Evolutionary conservation across 345 rosid genomes (phyloP).

Genomic region (Hypericum androsaemum): DNA sequence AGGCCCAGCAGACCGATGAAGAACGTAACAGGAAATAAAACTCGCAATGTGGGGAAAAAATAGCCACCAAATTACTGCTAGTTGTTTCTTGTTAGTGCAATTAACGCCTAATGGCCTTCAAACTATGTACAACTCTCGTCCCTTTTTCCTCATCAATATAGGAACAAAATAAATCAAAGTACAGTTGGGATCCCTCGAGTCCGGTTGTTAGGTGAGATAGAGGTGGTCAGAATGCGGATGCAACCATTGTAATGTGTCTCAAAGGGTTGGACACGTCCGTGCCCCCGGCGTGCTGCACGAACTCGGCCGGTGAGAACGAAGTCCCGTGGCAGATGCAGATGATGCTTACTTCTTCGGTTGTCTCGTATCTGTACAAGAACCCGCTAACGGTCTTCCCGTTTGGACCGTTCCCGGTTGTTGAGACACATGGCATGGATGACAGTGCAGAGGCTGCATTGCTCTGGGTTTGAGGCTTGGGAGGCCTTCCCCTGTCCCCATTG

Average conservation of each 20-base stretch:
- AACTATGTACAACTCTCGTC: too few relatives aligned
- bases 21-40: too few relatives aligned
- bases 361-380: constrained; percentile 34
- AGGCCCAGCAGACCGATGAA: too few relatives aligned
- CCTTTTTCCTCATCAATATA: too few relatives aligned
- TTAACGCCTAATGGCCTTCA: too few relatives aligned
- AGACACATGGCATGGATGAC: constrained; percentile 54
- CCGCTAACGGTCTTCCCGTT: constrained; percentile 61
- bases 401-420: constrained; percentile 56
- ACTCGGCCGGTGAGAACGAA: constrained; percentile 64
- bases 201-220: too few relatives aligned
- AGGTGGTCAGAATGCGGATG: constrained; percentile 21
- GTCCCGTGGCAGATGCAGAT: constrained; percentile 64
- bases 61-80: too few relatives aligned
- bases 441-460: constrained; percentile 7
- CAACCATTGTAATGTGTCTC: constrained; percentile 45
- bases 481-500: constrained; percentile 22
- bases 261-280: constrained; percentile 37
- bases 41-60: too few relatives aligned
- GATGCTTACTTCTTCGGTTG: constrained; percentile 47
- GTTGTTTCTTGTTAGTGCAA: too few relatives aligned
- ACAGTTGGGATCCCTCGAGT: too few relatives aligned
- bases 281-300: constrained; percentile 68
- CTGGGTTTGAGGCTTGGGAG: constrained; percentile 31
- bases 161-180: too few relatives aligned